Evolutionary conservation across 148 eudicot species (phyloP).

Genomic region (Salicornia ramosissima): DNA sequence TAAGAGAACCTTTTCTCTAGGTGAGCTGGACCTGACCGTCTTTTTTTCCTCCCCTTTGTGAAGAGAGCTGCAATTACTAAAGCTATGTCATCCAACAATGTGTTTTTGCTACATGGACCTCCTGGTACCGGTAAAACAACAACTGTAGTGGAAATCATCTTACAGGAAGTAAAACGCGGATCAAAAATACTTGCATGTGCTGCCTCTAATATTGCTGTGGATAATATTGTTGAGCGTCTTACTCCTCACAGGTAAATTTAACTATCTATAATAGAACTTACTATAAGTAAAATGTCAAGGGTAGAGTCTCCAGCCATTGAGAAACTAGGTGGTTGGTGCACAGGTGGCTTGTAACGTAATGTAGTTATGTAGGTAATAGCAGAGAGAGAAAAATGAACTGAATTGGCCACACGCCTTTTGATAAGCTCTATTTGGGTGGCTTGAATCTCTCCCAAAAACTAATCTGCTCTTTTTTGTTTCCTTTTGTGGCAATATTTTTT

Average conservation of each 20-base stretch:
- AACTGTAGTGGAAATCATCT: conserved; percentile 89
- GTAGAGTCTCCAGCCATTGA: not conserved
- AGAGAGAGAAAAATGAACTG: too few species aligned
- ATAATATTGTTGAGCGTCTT: conserved; percentile 93
- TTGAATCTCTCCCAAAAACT: too few species aligned
- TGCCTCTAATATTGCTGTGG: conserved; percentile 97
- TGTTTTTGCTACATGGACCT: conserved; percentile 95
- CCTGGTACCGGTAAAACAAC: conserved; percentile 99
- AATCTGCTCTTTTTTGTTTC: too few species aligned
- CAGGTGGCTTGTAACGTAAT: not conserved
- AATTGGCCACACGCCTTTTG: too few species aligned
- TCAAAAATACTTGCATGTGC: conserved; percentile 99
- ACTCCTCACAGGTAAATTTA: conserved; percentile 67
- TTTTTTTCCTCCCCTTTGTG: conserved; percentile 3
- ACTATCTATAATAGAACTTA: not conserved
- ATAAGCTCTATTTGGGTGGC: too few species aligned
- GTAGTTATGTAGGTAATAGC: too few species aligned
- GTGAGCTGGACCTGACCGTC: not conserved
- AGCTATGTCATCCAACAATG: conserved; percentile 81
- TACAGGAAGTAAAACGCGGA: conserved; percentile 97
- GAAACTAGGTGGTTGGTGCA: not conserved
- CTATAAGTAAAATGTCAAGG: not conserved
- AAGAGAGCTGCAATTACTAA: conserved; percentile 89
- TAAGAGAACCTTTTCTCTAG: not conserved
- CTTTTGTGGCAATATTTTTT: too few species aligned